Evolutionary conservation across 2,329 filamentous ascomycete species (phyloP).

Genomic region (Fusarium mundagurra): DNA sequence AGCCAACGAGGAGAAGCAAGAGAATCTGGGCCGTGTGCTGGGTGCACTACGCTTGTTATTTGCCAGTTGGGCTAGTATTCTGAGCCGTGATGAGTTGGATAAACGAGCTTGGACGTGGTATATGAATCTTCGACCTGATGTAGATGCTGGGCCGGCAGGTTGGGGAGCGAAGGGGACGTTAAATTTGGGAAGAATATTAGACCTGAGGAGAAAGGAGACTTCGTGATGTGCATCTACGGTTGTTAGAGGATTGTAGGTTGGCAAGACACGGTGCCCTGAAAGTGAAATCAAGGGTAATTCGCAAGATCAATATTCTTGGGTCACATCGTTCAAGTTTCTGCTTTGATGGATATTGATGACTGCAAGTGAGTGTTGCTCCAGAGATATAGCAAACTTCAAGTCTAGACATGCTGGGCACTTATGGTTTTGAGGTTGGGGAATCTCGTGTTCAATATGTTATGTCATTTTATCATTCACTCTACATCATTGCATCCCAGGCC

Average conservation of each 20-base stretch:
- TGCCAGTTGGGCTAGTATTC: constrained; percentile 75
- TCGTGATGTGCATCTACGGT: neutral
- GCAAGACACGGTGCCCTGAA: neutral
- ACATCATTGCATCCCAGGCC: neutral
- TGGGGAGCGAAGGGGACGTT: constrained; percentile 86
- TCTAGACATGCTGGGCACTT: neutral
- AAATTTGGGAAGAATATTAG: constrained; percentile 72
- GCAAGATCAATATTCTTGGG: neutral
- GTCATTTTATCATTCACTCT: too few species aligned
- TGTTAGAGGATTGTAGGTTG: neutral
- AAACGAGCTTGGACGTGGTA: constrained; percentile 86
- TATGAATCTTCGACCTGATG: constrained; percentile 76
- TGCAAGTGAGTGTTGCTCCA: neutral
- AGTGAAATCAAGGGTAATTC: neutral
- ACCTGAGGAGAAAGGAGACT: constrained; percentile 54
- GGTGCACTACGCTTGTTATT: constrained; percentile 77
- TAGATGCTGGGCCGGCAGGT: constrained; percentile 76
- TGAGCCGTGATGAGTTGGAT: constrained; percentile 75
- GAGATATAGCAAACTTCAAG: neutral
- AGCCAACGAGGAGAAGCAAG: constrained; percentile 69
- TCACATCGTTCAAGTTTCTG: neutral
- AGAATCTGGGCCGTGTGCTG: constrained; percentile 75
- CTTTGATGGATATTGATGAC: neutral
- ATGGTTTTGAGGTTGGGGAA: neutral
- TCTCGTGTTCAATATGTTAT: neutral